A percentile compares a stretch with the other conserved stretches of the same genome.
phyloP scores from a whole-genome alignment of 441 rosid species.

The Gossypium laxum region DNA sequence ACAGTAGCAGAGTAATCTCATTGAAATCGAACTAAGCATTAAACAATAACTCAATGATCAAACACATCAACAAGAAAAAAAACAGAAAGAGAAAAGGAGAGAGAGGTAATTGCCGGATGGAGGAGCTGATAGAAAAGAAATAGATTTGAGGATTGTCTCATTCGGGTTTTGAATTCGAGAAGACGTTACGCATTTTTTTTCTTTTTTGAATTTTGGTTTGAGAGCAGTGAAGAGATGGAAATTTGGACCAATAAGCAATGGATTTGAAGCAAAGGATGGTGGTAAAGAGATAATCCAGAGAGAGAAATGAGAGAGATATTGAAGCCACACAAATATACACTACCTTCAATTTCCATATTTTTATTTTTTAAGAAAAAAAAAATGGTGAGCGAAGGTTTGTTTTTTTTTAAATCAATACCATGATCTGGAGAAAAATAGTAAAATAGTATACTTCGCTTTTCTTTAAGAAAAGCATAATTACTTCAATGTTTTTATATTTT shows the following conservation, averaged over 20 bases:
- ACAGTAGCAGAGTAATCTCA: slow-evolving; percentile 33
- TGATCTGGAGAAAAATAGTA: no score
- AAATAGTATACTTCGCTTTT: no score
- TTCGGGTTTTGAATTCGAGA: slow-evolving; percentile 10
- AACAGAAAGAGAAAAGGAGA: background rate
- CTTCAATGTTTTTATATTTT: no score
- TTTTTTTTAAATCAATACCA: no score
- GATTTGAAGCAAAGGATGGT: slow-evolving; percentile 29
- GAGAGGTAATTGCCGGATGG: background rate
- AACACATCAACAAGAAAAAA: background rate
- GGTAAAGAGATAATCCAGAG: slow-evolving; percentile 39
- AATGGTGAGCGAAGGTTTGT: no score
- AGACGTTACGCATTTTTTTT: background rate
- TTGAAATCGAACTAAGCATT: slow-evolving; percentile 38
- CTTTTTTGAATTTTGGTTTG: background rate
- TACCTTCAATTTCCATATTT: background rate
- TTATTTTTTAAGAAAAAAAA: background rate
- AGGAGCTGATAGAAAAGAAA: slow-evolving; percentile 6
- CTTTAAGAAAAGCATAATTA: no score
- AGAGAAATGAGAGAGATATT: slow-evolving; percentile 27
- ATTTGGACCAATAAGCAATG: slow-evolving; percentile 26
- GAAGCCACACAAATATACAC: slow-evolving; percentile 41
- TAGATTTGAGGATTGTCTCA: slow-evolving; percentile 2
- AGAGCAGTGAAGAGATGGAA: slow-evolving; percentile 16
- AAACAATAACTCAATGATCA: slow-evolving; percentile 4